phyloP scores from a whole-genome alignment of 2,329 filamentous ascomycete species.

The Phyllosticta citrichinensis region DNA sequence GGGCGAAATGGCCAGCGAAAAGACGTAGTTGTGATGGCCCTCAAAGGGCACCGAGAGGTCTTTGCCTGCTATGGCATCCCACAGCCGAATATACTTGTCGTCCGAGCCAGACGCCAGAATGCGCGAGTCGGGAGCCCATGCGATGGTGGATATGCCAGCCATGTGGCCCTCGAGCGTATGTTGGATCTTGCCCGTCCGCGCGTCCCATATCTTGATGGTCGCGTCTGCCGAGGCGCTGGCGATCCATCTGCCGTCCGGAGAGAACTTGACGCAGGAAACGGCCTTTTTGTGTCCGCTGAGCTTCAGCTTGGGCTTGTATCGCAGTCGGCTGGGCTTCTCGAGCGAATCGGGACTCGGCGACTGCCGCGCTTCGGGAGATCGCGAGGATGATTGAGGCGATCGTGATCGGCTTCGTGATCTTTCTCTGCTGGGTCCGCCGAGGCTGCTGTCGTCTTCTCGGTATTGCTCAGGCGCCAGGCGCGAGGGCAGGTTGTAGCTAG shows the following conservation, averaged over 20 bases:
- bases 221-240: conserved; percentile 75
- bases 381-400: conserved; percentile 12
- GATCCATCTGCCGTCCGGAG: conserved; percentile 80
- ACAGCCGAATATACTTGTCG: conserved; percentile 90
- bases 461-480: conserved; percentile 24
- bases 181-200: conserved; percentile 63
- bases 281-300: conserved; percentile 69
- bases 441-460: conserved; percentile 15
- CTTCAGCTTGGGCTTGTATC: conserved; percentile 60
- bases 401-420: background rate
- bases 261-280: conserved; percentile 80
- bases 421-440: conserved; percentile 1
- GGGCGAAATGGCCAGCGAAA: conserved; percentile 88
- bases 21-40: conserved; percentile 94
- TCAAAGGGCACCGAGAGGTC: conserved; percentile 53
- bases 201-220: conserved; percentile 86
- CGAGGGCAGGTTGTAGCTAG: conserved; percentile 22
- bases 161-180: conserved; percentile 90
- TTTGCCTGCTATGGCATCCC: conserved; percentile 56
- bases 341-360: conserved; percentile 10
- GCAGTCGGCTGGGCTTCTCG: conserved; percentile 44
- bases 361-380: conserved; percentile 11
- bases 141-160: conserved; percentile 80
- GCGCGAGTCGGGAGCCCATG: conserved; percentile 87
- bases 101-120: conserved; percentile 86